A percentile compares a stretch with the other conserved stretches of the same genome.
phyloP scores from a whole-genome alignment of 306 rosid species.

The Oemleria cerasiformis region DNA sequence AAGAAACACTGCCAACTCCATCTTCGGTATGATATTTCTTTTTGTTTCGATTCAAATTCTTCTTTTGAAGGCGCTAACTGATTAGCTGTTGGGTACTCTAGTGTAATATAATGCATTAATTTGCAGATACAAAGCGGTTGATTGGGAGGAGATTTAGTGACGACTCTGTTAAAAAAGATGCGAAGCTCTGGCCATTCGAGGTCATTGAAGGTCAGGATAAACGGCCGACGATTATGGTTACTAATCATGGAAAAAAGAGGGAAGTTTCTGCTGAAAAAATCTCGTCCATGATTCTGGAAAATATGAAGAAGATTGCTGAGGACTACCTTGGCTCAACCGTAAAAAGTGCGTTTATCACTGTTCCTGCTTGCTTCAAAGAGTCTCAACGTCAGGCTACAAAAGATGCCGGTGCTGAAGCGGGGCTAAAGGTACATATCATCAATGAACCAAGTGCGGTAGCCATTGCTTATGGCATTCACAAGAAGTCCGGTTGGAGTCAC shows the following conservation, averaged over 20 bases:
- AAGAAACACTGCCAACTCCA: background rate
- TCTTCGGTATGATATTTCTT: background rate
- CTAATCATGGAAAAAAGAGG: background rate
- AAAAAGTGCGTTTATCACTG: background rate
- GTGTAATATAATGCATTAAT: background rate
- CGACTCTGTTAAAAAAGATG: too few relatives aligned
- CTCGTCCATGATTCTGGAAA: background rate
- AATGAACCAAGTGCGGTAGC: background rate
- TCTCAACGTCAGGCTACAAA: background rate
- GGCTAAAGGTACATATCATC: background rate
- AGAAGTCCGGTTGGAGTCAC: too few relatives aligned
- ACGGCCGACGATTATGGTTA: background rate
- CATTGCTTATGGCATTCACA: background rate
- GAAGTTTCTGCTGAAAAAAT: background rate
- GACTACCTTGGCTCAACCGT: background rate
- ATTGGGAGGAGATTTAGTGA: background rate
- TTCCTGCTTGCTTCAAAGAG: background rate
- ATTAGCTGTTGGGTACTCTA: too few relatives aligned
- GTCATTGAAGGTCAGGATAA: background rate
- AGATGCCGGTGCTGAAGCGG: background rate
- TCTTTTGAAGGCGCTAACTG: too few relatives aligned
- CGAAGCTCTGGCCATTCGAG: too few relatives aligned
- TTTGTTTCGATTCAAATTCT: too few relatives aligned
- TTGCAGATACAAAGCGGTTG: background rate
- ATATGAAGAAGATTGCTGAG: background rate